A percentile compares a stretch with the other conserved stretches of the same genome.
phyloP scores from a whole-genome alignment of 768 basidiomycete species.

The Coprinopsis sp. region DNA sequence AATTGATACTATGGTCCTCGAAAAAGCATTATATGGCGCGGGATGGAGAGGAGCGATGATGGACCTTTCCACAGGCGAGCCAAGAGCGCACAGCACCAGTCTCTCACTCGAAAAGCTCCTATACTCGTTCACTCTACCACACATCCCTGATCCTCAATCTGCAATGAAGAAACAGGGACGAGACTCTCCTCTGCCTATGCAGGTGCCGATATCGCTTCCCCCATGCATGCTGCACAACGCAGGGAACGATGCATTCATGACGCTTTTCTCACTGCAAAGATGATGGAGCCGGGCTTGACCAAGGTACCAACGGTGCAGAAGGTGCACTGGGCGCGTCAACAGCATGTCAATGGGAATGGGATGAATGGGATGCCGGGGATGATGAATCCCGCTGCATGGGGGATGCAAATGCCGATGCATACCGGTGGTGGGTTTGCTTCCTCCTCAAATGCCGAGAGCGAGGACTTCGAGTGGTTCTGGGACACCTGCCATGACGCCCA shows the following conservation, averaged over 20 bases:
- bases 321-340: slow-evolving; percentile 13
- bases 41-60: slow-evolving; percentile 59
- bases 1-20: slow-evolving; percentile 61
- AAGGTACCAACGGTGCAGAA: slow-evolving; percentile 31
- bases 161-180: too few species aligned
- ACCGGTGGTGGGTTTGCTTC: not conserved
- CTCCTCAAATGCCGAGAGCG: too few species aligned
- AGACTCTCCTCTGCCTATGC: slow-evolving; percentile 20
- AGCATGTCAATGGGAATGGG: slow-evolving; percentile 11
- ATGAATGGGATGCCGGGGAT: slow-evolving; percentile 11
- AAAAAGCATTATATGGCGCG: slow-evolving; percentile 54
- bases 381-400: slow-evolving; percentile 3
- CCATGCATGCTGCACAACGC: slow-evolving; percentile 58
- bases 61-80: slow-evolving; percentile 51
- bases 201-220: slow-evolving; percentile 21
- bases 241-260: slow-evolving; percentile 77
- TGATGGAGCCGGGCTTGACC: slow-evolving; percentile 53
- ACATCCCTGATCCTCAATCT: slow-evolving; percentile 15
- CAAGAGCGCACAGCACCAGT: slow-evolving; percentile 46
- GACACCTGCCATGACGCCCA: too few species aligned
- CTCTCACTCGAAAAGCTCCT: slow-evolving; percentile 64
- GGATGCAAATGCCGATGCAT: slow-evolving; percentile 9
- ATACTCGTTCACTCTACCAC: slow-evolving; percentile 49
- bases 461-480: too few species aligned
- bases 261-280: slow-evolving; percentile 64